A percentile compares a stretch with the other conserved stretches of the same genome.
Evolutionary conservation across 2,329 filamentous ascomycete species (phyloP).

Genomic region (Pezicula carpinea): DNA sequence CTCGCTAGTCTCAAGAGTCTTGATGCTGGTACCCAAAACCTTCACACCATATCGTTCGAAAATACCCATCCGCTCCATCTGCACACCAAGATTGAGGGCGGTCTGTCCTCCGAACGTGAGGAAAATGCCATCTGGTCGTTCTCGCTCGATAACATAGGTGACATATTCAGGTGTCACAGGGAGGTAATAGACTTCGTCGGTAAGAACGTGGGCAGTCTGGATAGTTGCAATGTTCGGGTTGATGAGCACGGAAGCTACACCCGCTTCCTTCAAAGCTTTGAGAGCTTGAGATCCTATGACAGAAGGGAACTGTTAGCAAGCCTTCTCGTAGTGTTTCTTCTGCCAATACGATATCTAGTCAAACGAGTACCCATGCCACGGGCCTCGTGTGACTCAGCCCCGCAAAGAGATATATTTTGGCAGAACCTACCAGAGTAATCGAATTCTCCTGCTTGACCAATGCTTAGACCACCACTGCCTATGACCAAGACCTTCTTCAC

Average conservation of each 20-base stretch:
- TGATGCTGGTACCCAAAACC: constrained; percentile 91
- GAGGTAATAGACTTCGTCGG: constrained; percentile 97
- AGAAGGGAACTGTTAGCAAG: constrained; percentile 13
- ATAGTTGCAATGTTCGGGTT: constrained; percentile 99
- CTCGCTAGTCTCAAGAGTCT: constrained; percentile 90
- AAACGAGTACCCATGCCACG: background rate
- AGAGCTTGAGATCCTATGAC: constrained; percentile 82
- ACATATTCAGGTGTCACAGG: constrained; percentile 98
- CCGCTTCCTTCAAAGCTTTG: constrained; percentile 94
- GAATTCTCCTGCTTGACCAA: constrained; percentile 97
- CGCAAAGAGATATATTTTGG: constrained; percentile 4
- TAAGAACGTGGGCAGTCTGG: constrained; percentile 92
- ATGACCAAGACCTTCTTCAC: constrained; percentile 98
- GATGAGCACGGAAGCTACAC: constrained; percentile 85
- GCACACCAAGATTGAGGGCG: constrained; percentile 90
- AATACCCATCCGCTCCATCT: constrained; percentile 94
- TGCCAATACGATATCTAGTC: background rate
- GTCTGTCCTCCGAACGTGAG: constrained; percentile 97
- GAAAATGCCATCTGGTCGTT: constrained; percentile 94
- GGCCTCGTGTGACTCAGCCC: constrained; percentile 20
- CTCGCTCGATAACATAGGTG: constrained; percentile 93
- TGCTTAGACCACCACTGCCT: constrained; percentile 89
- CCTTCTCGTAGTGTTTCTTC: background rate
- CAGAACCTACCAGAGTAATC: constrained; percentile 79
- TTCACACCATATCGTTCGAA: constrained; percentile 95